phyloP scores from a whole-genome alignment of 768 basidiomycete species.

The Trametes sanguinea region DNA sequence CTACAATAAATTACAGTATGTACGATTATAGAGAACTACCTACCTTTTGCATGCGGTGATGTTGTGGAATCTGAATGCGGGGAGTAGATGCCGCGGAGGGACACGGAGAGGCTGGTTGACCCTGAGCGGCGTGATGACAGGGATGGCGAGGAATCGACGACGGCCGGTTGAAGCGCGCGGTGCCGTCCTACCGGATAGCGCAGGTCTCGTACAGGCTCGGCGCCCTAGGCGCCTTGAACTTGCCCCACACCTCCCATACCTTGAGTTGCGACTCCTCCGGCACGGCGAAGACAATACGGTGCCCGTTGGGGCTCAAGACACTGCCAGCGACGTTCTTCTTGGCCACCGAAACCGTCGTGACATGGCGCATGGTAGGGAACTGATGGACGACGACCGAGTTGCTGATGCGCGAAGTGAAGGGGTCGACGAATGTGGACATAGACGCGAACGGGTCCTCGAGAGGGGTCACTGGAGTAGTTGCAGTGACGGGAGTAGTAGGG shows the following conservation, averaged over 20 bases:
- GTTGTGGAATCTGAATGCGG: no score
- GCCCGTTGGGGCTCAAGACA: constrained; percentile 55
- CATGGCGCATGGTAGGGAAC: constrained; percentile 62
- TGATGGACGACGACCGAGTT: constrained; percentile 51
- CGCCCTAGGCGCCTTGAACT: constrained; percentile 34
- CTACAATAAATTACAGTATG: constrained; percentile 11
- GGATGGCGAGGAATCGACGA: no score
- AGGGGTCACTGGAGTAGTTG: constrained; percentile 8
- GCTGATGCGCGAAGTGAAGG: constrained; percentile 19
- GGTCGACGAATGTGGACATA: neutral
- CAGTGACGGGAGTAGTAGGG: constrained; percentile 20
- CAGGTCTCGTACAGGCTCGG: constrained; percentile 13
- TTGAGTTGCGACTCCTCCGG: constrained; percentile 67
- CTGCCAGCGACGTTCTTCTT: constrained; percentile 56
- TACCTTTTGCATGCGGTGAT: constrained; percentile 8
- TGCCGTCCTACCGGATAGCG: constrained; percentile 15
- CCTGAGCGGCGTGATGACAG: constrained; percentile 2
- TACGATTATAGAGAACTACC: constrained; percentile 9
- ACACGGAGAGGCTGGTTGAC: neutral
- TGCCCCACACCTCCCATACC: constrained; percentile 61
- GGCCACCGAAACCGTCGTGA: constrained; percentile 50
- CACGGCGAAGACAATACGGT: constrained; percentile 55
- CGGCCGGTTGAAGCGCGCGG: no score
- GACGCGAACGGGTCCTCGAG: constrained; percentile 8
- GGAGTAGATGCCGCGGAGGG: neutral